Base-by-base conservation (phyloP, 1,139 yeast genomes). In the Keqinozyma sinolaborantium region DNA sequence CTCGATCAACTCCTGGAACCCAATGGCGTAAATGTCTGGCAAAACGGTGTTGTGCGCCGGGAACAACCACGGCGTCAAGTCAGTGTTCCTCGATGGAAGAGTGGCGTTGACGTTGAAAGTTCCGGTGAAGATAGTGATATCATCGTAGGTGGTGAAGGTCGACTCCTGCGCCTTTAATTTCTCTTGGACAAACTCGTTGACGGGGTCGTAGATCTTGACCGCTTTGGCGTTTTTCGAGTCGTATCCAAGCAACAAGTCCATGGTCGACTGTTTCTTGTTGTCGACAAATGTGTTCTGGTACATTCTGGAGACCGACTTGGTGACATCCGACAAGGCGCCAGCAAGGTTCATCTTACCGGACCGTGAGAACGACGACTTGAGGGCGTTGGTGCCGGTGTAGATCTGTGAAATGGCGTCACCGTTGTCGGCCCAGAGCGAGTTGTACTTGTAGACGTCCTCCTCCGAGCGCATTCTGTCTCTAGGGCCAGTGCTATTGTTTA, bases 381-480 rank as follows among this genome's bases (percentile, higher is more conserved):
- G 66, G 0, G 98, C 98, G 53, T 92, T 90, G 0, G 98, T 94
- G 5, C 98, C 98, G 0, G 98, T 92, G 53, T 94, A 94, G 18
- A 92, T 92, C 54, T 88, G 97, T 1, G 97, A 88, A 7, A 94
- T 77, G 39, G 94, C 96, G 58, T 94, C 98, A 29, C 98, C 99
- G 55, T 92, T 90, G 56, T 94, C 97, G 0, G 98, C 99, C 98
- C 98, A 94, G 14, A 92, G 60, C 3, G 82, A 68, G 47, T 88
- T 85, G 50, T 90, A 97, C 38, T 74, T 79, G 25, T 60, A 53
- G 52, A 79, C 70, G 27, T 85, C 59, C 14, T 79, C 92, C 7
- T 56, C 65, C 7, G 47, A 34, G 7, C 47, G 46, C 20, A 47
- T 38, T 26, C 58, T 37, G 21, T 53, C 57, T 16, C 59, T 42